phyloP scores from a whole-genome alignment of 352 stramenopile species.

The Phytophthora syringae region DNA sequence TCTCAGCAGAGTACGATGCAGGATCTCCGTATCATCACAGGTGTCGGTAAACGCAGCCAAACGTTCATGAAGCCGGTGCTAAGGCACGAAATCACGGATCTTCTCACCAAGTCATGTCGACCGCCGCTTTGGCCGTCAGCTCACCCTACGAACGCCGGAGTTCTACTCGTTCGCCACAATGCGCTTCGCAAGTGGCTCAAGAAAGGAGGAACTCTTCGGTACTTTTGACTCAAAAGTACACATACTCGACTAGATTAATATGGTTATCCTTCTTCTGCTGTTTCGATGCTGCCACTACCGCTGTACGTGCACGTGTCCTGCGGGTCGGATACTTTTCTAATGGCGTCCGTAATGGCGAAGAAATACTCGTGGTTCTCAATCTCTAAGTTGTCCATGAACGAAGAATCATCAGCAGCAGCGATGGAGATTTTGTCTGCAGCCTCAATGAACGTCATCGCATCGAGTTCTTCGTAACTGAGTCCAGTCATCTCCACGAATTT shows the following conservation, averaged over 20 bases:
- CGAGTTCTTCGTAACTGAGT: constrained; percentile 45
- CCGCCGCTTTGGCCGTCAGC: constrained; percentile 55
- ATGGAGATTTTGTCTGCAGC: constrained; percentile 38
- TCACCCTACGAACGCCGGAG: constrained; percentile 65
- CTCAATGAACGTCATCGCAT: constrained; percentile 57
- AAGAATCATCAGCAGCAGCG: constrained; percentile 24
- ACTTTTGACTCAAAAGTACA: no score
- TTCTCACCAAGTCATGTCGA: constrained; percentile 58
- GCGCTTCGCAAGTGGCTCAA: constrained; percentile 62
- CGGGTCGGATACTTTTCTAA: constrained; percentile 22
- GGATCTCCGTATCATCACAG: constrained; percentile 77
- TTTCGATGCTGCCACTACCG: constrained; percentile 8
- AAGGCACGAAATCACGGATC: constrained; percentile 52
- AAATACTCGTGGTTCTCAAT: constrained; percentile 25
- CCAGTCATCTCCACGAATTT: constrained; percentile 71
- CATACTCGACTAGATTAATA: no score
- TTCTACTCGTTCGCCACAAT: constrained; percentile 61
- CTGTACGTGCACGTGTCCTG: constrained; percentile 28
- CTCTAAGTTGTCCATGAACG: constrained; percentile 36
- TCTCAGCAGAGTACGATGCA: constrained; percentile 39
- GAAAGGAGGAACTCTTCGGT: constrained; percentile 48
- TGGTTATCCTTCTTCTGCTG: constrained; percentile 2
- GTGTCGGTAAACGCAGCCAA: constrained; percentile 68
- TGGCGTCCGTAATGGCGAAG: constrained; percentile 22
- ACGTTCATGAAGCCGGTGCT: constrained; percentile 68